A percentile compares a stretch with the other conserved stretches of the same genome.
phyloP scores from a whole-genome alignment of 1,284 basidiomycete species.

The Malassezia furfur region DNA sequence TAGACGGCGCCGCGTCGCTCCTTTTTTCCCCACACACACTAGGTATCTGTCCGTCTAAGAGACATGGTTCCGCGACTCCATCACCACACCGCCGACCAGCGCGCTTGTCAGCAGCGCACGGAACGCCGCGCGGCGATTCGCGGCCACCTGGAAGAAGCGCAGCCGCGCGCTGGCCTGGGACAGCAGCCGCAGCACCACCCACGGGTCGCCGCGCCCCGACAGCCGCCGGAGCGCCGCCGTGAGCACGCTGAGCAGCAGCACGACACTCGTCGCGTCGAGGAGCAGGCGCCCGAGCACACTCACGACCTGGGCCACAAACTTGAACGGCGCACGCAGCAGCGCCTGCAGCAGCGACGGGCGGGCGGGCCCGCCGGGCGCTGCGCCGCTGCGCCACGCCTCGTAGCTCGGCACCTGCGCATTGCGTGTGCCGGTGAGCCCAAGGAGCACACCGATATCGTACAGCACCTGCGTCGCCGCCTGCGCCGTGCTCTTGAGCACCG shows the following conservation, averaged over 20 bases:
- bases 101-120: conserved; percentile 15
- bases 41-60: not conserved
- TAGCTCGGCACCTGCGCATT: conserved; percentile 15
- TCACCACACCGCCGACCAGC: conserved; percentile 9
- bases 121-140: conserved; percentile 10
- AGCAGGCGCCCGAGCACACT: conserved; percentile 23
- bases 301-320: conserved; percentile 6
- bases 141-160: conserved; percentile 3
- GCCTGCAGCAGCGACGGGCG: conserved; percentile 1
- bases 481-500: not conserved
- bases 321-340: conserved; percentile 14
- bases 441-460: conserved; percentile 22
- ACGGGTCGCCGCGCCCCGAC: conserved; percentile 27
- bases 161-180: conserved; percentile 6
- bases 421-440: conserved; percentile 19
- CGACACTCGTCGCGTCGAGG: conserved; percentile 25
- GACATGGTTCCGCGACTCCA: conserved; percentile 6
- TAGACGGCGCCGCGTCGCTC: not conserved
- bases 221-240: conserved; percentile 22
- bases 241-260: conserved; percentile 17
- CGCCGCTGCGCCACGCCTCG: conserved; percentile 11
- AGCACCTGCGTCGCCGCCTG: conserved; percentile 16
- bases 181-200: conserved; percentile 20
- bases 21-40: no score
- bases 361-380: not conserved